phyloP scores from a whole-genome alignment of 2,329 filamentous ascomycete genomes.

The Pestalotiopsis sp. region DNA sequence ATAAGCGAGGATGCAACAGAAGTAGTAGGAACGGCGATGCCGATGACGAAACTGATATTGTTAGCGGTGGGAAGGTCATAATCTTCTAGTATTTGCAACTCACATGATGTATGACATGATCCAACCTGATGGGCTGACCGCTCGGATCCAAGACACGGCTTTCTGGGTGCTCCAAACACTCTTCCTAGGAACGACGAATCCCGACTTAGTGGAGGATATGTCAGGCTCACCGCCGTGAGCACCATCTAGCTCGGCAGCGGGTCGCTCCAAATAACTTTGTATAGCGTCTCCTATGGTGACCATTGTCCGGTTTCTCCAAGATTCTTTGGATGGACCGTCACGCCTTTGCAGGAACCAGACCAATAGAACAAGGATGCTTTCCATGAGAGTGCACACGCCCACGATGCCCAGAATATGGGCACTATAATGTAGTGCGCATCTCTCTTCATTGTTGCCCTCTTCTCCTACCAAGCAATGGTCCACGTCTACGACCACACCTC shows the following conservation, averaged over 20 bases:
- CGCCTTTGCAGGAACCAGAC: neutral
- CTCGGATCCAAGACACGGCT: neutral
- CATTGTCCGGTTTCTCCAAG: neutral
- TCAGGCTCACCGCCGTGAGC: neutral
- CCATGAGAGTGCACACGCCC: conserved; percentile 3
- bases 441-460: neutral
- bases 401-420: conserved; percentile 8
- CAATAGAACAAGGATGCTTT: conserved; percentile 3
- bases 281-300: conserved; percentile 15
- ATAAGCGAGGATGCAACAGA: neutral
- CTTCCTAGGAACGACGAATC: neutral
- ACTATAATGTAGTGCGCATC: conserved; percentile 14
- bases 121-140: neutral
- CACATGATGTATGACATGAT: neutral
- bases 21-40: neutral
- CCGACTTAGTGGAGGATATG: neutral
- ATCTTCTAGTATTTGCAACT: neutral
- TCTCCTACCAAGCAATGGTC: conserved; percentile 12
- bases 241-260: neutral
- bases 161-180: neutral
- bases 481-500: neutral
- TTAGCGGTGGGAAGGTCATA: neutral
- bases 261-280: neutral
- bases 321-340: neutral
- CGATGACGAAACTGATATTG: neutral